phyloP scores from a whole-genome alignment of 495 filamentous ascomycete genomes.

The Penicillium robsamsonii region DNA sequence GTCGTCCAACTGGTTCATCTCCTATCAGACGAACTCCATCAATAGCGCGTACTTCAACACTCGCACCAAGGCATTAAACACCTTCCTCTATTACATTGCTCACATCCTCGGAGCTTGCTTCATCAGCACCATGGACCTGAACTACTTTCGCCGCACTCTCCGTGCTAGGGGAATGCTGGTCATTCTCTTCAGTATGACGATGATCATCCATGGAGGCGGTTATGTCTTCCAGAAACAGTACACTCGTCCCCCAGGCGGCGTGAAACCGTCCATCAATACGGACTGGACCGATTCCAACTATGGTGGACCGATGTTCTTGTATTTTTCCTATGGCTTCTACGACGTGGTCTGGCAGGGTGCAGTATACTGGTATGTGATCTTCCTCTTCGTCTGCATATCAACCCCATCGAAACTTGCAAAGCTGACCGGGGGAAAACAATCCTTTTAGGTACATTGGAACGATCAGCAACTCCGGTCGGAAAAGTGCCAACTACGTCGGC shows the following conservation, averaged over 20 bases:
- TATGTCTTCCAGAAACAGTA: constrained; percentile 44
- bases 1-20: constrained; percentile 74
- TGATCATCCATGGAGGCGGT: constrained; percentile 48
- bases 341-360: constrained; percentile 59
- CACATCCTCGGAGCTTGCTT: constrained; percentile 46
- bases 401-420: neutral
- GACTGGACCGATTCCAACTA: constrained; percentile 38
- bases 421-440: neutral
- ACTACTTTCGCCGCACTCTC: constrained; percentile 28
- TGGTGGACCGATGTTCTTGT: constrained; percentile 48
- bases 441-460: constrained; percentile 71
- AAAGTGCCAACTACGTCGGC: constrained; percentile 79
- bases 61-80: constrained; percentile 43
- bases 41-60: constrained; percentile 43
- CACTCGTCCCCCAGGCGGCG: constrained; percentile 28
- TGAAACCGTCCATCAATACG: constrained; percentile 12
- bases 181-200: constrained; percentile 35
- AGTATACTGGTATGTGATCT: constrained; percentile 62
- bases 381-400: neutral
- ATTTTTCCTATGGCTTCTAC: constrained; percentile 51
- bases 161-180: constrained; percentile 37
- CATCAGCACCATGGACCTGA: constrained; percentile 39
- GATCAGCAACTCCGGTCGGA: constrained; percentile 79
- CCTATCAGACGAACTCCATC: constrained; percentile 57
- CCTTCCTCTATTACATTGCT: constrained; percentile 46